phyloP scores from a whole-genome alignment of 129 eudicot genomes.

The Centella asiatica region DNA sequence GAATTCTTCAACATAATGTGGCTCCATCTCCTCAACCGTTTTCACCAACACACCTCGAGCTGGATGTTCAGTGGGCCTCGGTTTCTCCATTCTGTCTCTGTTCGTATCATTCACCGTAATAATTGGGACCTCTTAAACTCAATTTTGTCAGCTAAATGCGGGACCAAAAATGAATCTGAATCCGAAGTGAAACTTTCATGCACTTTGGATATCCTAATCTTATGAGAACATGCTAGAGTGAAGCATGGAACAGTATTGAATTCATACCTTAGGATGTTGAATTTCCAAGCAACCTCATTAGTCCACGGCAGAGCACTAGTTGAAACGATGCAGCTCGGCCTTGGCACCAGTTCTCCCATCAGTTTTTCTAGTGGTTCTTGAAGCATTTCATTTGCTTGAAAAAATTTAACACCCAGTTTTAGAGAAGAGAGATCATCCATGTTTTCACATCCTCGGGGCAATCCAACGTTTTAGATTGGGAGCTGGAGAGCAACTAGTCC shows the following conservation, averaged over 20 bases:
- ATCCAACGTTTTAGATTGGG: conserved; percentile 41
- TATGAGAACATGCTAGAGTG: conserved; percentile 23
- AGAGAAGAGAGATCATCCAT: conserved; percentile 38
- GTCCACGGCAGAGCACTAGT: conserved; percentile 40
- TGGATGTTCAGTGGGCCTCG: background rate
- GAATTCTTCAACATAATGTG: conserved; percentile 23
- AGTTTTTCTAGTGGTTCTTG: conserved; percentile 30
- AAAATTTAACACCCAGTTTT: conserved; percentile 22
- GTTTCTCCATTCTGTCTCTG: background rate
- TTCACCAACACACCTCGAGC: conserved; percentile 3
- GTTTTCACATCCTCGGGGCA: conserved; percentile 58
- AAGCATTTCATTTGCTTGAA: conserved; percentile 24
- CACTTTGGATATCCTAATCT: conserved; percentile 6
- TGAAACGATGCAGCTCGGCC: conserved; percentile 55
- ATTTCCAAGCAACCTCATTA: conserved; percentile 22
- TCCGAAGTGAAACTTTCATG: conserved; percentile 11
- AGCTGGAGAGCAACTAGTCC: conserved; percentile 28
- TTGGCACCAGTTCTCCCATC: conserved; percentile 19
- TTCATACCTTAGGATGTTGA: conserved; percentile 39
- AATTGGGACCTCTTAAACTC: conserved; percentile 26
- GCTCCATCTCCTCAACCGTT: conserved; percentile 45
- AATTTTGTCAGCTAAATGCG: conserved; percentile 24
- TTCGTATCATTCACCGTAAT: background rate
- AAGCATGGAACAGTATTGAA: conserved; percentile 52
- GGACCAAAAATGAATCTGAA: conserved; percentile 20